Base-by-base conservation (phyloP, 352 stramenopile species). In the Peronospora destructor region DNA sequence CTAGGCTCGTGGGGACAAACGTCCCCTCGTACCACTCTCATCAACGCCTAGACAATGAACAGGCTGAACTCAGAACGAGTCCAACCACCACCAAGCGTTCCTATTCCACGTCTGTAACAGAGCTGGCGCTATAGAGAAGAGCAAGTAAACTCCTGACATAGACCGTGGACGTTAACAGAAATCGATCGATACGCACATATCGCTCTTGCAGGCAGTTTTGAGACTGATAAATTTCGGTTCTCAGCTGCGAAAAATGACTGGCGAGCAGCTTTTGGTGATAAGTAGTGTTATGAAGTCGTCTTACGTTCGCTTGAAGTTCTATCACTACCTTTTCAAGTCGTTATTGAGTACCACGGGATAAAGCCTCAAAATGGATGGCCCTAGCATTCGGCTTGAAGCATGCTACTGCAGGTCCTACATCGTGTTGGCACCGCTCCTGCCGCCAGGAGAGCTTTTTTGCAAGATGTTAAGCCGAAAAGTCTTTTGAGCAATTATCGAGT, bases 81-180 rank as follows among this genome's bases (percentile, higher is more conserved):
- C 56, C 56, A 35, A 53, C 57, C 56, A 56, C 68, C 47, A 68
- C 62, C 74, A 74, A 84, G 73, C 76, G 71, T 87, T 74, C 60
- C 76, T 87, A 66, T 87, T 61, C 76, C 76, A 87, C 76, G 61
- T 55, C 68, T 81, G 76, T 84, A 87, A 87, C 76, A 88, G 76
- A 85, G 69, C 62, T 74, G 68, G 66, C 64, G 71, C 76, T 85
- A 86, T 61, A 34, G 19, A 62, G 53, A 36, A 65, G 47, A 82
- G 71, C 71, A 82, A 72, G 77, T 75, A 78, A 77, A 59, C 67
- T 81, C 76, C 75, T 88, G 76, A 88, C 76, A 80, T 84, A 84
- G 66, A 85, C 59, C 61, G 61, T 88, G 76, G 71, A 21, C 19
- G 3, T 21, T 3, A 21, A 21, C 3, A 21, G 19, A 21, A 21